Conservation (phyloP, 2,329 filamentous ascomycete genomes). For the Canariomyces notabilis region DNA sequence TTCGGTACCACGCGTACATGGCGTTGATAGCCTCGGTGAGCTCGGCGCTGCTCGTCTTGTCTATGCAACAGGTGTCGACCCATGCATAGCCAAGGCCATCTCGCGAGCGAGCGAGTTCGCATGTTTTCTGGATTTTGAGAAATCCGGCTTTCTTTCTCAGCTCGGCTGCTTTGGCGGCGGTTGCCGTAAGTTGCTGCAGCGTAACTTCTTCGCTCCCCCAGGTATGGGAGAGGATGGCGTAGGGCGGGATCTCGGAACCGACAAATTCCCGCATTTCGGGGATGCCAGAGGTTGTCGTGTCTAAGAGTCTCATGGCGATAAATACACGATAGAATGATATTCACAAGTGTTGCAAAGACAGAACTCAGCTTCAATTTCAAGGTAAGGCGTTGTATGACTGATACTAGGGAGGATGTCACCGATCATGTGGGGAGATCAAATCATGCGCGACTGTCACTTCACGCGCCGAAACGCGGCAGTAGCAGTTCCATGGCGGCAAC, state of each 20-base stretch:
- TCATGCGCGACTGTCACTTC: too few species aligned
- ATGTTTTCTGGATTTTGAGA: slow-evolving; percentile 5
- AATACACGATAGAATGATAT: background rate
- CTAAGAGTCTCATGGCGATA: background rate
- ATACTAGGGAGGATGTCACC: too few species aligned
- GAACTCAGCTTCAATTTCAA: too few species aligned
- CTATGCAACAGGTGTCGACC: slow-evolving; percentile 15
- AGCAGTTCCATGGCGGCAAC: too few species aligned
- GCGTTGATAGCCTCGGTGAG: slow-evolving; percentile 16
- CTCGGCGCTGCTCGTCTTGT: slow-evolving; percentile 14
- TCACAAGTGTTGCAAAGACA: too few species aligned
- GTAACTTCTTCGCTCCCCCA: slow-evolving; percentile 12
- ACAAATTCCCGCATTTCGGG: background rate
- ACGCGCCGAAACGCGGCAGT: too few species aligned
- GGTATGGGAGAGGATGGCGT: slow-evolving; percentile 16
- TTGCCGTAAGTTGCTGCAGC: slow-evolving; percentile 1
- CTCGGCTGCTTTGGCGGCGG: background rate
- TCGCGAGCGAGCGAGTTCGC: background rate
- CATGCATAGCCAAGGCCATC: slow-evolving; percentile 6
- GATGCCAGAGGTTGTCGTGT: background rate
- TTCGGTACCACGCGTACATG: slow-evolving; percentile 13
- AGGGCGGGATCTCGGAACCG: slow-evolving; percentile 7
- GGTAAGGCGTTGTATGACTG: too few species aligned
- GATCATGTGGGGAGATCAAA: too few species aligned
- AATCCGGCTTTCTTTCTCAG: slow-evolving; percentile 3